Evolutionary conservation across 192 early-diverging fungal species (phyloP).

Genomic region (Coemansia sp.): DNA sequence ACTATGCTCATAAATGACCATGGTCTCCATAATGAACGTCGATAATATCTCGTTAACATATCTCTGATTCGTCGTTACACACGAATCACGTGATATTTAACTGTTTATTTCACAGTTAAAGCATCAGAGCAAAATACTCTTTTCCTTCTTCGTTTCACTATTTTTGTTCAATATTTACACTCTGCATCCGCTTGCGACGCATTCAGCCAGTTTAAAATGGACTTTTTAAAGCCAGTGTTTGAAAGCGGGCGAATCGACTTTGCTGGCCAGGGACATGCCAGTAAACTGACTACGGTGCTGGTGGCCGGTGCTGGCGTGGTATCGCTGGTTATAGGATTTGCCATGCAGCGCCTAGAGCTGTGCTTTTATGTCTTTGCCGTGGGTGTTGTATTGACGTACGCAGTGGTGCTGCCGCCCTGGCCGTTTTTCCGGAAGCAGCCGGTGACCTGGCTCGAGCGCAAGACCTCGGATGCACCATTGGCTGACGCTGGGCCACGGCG

Average conservation of each 20-base stretch:
- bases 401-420: slow-evolving; percentile 48
- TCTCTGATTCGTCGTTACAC: too few relatives aligned
- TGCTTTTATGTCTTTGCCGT: slow-evolving; percentile 36
- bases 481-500: slow-evolving; percentile 26
- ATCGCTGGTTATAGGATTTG: slow-evolving; percentile 26
- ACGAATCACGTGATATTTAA: too few relatives aligned
- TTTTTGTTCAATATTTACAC: too few relatives aligned
- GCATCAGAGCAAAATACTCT: too few relatives aligned
- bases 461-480: slow-evolving; percentile 6
- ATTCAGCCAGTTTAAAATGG: slow-evolving; percentile 22
- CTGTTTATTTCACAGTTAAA: too few relatives aligned
- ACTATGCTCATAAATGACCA: background rate
- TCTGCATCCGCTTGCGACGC: too few relatives aligned
- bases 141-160: too few relatives aligned
- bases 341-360: slow-evolving; percentile 23
- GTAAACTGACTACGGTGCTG: slow-evolving; percentile 25
- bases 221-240: slow-evolving; percentile 35
- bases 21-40: too few relatives aligned
- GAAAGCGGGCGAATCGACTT: slow-evolving; percentile 54
- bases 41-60: too few relatives aligned
- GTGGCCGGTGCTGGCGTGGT: slow-evolving; percentile 19
- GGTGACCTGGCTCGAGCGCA: slow-evolving; percentile 37
- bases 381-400: slow-evolving; percentile 30
- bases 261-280: slow-evolving; percentile 40
- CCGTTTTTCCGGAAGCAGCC: slow-evolving; percentile 33